A percentile compares a stretch with the other conserved stretches of the same genome.
phyloP scores from a whole-genome alignment of 1,139 yeast species.

The Sugiyamaella paludigena region DNA sequence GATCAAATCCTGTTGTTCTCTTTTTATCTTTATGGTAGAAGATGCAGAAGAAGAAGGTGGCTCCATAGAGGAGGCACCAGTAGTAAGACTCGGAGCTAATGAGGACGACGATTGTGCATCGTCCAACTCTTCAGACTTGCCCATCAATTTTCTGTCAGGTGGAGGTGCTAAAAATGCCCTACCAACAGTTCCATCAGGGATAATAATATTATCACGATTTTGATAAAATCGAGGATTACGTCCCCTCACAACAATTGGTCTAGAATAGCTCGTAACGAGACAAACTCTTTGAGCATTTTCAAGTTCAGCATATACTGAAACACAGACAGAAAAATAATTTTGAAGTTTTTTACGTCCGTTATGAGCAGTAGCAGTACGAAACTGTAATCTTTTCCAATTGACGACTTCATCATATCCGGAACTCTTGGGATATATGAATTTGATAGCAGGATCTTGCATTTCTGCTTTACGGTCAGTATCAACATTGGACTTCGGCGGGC shows the following conservation, averaged over 20 bases:
- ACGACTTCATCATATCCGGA: constrained; percentile 32
- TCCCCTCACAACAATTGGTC: constrained; percentile 63
- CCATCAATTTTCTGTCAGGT: no score
- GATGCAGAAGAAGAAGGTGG: no score
- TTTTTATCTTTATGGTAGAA: no score
- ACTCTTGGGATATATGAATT: constrained; percentile 30
- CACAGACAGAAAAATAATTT: constrained; percentile 53
- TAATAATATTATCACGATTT: constrained; percentile 50
- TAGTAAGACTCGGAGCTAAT: no score
- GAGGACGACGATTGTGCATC: no score
- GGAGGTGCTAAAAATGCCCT: constrained; percentile 4
- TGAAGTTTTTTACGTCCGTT: constrained; percentile 58
- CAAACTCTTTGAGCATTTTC: constrained; percentile 33
- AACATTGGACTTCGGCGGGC: constrained; percentile 28
- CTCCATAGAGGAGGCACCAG: no score
- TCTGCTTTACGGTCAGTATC: constrained; percentile 15
- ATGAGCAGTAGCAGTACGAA: constrained; percentile 62
- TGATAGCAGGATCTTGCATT: constrained; percentile 29
- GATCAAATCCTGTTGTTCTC: no score
- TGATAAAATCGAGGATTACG: constrained; percentile 63
- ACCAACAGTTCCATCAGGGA: constrained; percentile 19
- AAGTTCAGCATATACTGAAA: constrained; percentile 43
- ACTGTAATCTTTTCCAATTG: constrained; percentile 47
- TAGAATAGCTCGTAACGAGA: constrained; percentile 33
- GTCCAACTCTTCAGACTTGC: no score